Evolutionary conservation across 345 rosid species (phyloP), one percentile per base, ranked within the genome.

Genomic region (Acer yangbiense): DNA sequence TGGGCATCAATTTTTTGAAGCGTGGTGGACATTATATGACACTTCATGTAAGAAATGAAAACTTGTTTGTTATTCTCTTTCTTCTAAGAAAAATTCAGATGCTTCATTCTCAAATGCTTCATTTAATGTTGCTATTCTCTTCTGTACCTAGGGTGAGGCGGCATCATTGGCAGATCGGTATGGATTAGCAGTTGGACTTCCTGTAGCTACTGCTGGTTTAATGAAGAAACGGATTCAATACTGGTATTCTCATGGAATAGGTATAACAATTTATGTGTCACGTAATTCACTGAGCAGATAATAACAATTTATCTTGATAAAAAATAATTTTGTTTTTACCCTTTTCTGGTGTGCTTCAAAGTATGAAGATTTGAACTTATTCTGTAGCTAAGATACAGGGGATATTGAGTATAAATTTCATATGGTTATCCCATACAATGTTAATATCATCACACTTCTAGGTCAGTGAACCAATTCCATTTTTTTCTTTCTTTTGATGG

Each of bases 11-110:
- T 76, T 83, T 96, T 82, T 86, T 96, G 85, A 90, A 85, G 77
- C 88, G 90, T 76, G 97, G 97, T 43, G 98, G 99, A 74, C 88
- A 92, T 84, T 92, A 91, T 79, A 93, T 95, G 99, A 95, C 98
- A 46, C 98, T 93, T 69, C 97, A 93, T 89, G 97, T 90, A 71
- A 74, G 67, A n/a, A 20, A 50, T 29, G 50, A 57, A 73, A 75
- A 32, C 72, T 61, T 32, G 16, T 32, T 27, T 61, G 52, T 46
- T 8, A 11, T 82, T 58, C 69, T 65, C 60, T 66, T 48, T 74
- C 16, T 54, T 35, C 8, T 3, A 43, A 43, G 14, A 58, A n/a
- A 27, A 11, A 74, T 73, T 43, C 17, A 9, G 58, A 73, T 69
- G 52, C 55, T 27, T 43, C 46, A 68, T 61, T 48, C n/a, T 43